phyloP scores from a whole-genome alignment of 306 rosid species.

The Rosa lucieae region DNA sequence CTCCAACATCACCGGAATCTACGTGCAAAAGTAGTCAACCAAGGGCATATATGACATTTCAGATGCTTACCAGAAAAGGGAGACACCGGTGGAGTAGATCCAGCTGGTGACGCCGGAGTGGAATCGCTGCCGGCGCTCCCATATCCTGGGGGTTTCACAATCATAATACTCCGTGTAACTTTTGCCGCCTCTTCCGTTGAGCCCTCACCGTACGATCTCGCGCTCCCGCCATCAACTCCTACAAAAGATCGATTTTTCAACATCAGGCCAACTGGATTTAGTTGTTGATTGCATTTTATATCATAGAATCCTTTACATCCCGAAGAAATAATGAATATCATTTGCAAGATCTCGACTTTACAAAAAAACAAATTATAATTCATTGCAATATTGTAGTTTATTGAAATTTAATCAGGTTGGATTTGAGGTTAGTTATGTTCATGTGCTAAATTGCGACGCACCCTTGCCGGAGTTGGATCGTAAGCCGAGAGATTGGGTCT shows the following conservation, averaged over 20 bases:
- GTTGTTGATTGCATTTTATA: background rate
- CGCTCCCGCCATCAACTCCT: conserved; percentile 38
- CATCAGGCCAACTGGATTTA: too few relatives aligned
- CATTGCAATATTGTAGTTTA: too few relatives aligned
- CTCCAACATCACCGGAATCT: background rate
- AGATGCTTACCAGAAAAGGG: conserved; percentile 69
- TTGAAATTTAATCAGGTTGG: background rate
- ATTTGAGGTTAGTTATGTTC: background rate
- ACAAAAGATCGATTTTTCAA: background rate
- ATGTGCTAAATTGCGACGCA: conserved; percentile 31
- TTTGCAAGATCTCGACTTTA: background rate
- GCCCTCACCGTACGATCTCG: conserved; percentile 50
- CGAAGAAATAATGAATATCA: background rate
- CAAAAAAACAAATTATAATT: background rate
- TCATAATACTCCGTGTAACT: conserved; percentile 86
- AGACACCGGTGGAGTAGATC: conserved; percentile 72
- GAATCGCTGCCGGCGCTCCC: conserved; percentile 61
- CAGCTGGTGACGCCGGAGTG: conserved; percentile 77
- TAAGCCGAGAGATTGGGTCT: conserved; percentile 41
- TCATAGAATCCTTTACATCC: background rate
- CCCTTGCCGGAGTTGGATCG: conserved; percentile 63
- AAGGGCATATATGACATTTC: conserved; percentile 11
- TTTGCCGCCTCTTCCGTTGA: conserved; percentile 40
- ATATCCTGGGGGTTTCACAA: conserved; percentile 71
- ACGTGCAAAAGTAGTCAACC: too few relatives aligned